These are phyloP conservation scores for Tuber umbilicatum DNA, from an alignment of 495 filamentous ascomycete species.

Conservation along the genomic window DNA sequence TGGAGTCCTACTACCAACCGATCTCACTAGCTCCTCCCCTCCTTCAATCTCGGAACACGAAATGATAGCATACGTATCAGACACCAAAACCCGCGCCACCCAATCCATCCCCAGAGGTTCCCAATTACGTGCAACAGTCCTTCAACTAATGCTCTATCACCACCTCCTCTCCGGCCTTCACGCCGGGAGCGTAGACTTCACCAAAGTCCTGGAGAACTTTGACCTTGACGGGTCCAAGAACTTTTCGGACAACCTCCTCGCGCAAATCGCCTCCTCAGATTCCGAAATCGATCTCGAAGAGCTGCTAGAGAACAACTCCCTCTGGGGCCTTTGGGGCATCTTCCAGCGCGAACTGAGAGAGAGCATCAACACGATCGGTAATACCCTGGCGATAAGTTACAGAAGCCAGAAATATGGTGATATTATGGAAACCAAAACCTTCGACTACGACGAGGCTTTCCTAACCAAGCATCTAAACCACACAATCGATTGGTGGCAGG, in stretches of 20 bases:
- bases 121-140: slow-evolving; percentile 66
- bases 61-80: slow-evolving; percentile 64
- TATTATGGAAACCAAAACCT: slow-evolving; percentile 61
- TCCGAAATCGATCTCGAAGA: slow-evolving; percentile 51
- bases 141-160: slow-evolving; percentile 89
- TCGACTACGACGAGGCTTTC: slow-evolving; percentile 58
- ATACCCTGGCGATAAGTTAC: slow-evolving; percentile 60
- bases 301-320: slow-evolving; percentile 55
- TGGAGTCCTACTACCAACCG: slow-evolving; percentile 44
- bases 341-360: slow-evolving; percentile 56
- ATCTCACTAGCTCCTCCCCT: slow-evolving; percentile 49
- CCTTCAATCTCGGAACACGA: slow-evolving; percentile 6
- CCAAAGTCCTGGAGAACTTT: slow-evolving; percentile 62
- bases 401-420: slow-evolving; percentile 48
- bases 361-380: slow-evolving; percentile 51
- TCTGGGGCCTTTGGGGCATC: slow-evolving; percentile 57
- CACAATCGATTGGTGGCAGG: slow-evolving; percentile 81
- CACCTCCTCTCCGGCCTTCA: slow-evolving; percentile 71
- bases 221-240: slow-evolving; percentile 54
- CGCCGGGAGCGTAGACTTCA: slow-evolving; percentile 62
- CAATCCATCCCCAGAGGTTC: slow-evolving; percentile 57
- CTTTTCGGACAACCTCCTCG: slow-evolving; percentile 76
- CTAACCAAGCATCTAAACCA: slow-evolving; percentile 60
- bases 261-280: slow-evolving; percentile 65
- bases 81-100: slow-evolving; percentile 75